phyloP scores from a whole-genome alignment of 1,139 yeast genomes.

The Debaryomyces nepalensis region DNA sequence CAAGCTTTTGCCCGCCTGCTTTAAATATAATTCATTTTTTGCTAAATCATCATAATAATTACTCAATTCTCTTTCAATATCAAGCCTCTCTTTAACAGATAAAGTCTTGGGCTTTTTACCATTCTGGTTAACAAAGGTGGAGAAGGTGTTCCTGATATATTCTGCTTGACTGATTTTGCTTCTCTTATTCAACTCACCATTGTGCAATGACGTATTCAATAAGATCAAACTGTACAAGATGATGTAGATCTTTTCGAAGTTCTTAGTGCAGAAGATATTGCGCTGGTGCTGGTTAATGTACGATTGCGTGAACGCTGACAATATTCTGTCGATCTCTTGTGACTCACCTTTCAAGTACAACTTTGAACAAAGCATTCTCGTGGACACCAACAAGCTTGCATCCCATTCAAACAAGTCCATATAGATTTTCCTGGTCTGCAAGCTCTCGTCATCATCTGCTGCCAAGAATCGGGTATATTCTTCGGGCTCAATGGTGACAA shows the following conservation, averaged over 20 bases:
- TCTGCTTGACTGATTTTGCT: slow-evolving; percentile 50
- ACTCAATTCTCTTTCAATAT: slow-evolving; percentile 49
- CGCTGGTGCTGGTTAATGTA: slow-evolving; percentile 61
- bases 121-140: slow-evolving; percentile 47
- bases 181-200: slow-evolving; percentile 47
- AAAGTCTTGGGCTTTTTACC: slow-evolving; percentile 34
- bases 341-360: slow-evolving; percentile 82
- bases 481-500: slow-evolving; percentile 50
- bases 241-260: slow-evolving; percentile 70
- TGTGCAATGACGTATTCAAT: slow-evolving; percentile 72
- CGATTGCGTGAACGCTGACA: slow-evolving; percentile 70
- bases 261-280: slow-evolving; percentile 53
- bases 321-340: slow-evolving; percentile 76
- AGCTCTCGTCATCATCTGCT: slow-evolving; percentile 46
- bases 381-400: slow-evolving; percentile 53
- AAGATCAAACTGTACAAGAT: slow-evolving; percentile 74
- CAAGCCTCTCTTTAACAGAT: slow-evolving; percentile 44
- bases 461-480: slow-evolving; percentile 54
- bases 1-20: slow-evolving; percentile 20
- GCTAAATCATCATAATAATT: slow-evolving; percentile 47
- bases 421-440: slow-evolving; percentile 45
- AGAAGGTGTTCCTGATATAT: slow-evolving; percentile 60
- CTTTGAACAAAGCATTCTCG: slow-evolving; percentile 64
- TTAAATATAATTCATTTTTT: slow-evolving; percentile 46
- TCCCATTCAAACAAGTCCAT: slow-evolving; percentile 57